Evolutionary conservation across 148 eudicot species (phyloP), one percentile per base, ranked within the genome.

Genomic region (Simmondsia chinensis): DNA sequence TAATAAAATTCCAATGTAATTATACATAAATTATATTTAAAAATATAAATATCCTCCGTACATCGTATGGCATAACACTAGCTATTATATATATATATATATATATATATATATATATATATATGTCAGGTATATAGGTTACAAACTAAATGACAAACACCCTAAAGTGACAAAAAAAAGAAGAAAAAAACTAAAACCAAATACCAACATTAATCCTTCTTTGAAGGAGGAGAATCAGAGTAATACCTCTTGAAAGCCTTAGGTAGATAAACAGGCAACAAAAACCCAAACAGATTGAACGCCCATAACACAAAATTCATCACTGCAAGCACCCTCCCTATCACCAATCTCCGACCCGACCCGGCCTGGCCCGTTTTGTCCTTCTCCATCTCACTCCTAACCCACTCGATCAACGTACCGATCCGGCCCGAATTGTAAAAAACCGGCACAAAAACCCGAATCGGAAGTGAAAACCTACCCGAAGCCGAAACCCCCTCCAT

Each of bases 241-340:
- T 77, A 87, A 34, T 87, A 80, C 12, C 36, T 68, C 69, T 70
- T 73, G 15, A 87, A 69, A 16, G 89, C 83, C 56, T 37, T 80
- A 5, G 89, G 96, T 14, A 87, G 80, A 44, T 64, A 83, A 26
- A 87, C 68, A n/a, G 96, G 94, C 73, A 87, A 68, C 73, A 87
- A 71, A 57, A 80, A 87, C 55, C 94, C 88, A 46, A 83, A 80
- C 53, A 87, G 57, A 59, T 83, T 87, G 56, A 65, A 87, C 50
- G 69, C 46, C 96, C 96, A 83, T 1, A 77, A 59, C 31, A 32
- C 85, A 62, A 61, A 46, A 39, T 87, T 87, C 5, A 64, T 73
- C 7, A 76, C 25, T 22, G 85, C 87, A 10, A 87, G 71, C 22
- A 39, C 66, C 25, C 72, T 76, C 21, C 94, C 96, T 8, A 76